Base-by-base conservation (phyloP, 129 eudicot species). In the Smallanthus sonchifolius region DNA sequence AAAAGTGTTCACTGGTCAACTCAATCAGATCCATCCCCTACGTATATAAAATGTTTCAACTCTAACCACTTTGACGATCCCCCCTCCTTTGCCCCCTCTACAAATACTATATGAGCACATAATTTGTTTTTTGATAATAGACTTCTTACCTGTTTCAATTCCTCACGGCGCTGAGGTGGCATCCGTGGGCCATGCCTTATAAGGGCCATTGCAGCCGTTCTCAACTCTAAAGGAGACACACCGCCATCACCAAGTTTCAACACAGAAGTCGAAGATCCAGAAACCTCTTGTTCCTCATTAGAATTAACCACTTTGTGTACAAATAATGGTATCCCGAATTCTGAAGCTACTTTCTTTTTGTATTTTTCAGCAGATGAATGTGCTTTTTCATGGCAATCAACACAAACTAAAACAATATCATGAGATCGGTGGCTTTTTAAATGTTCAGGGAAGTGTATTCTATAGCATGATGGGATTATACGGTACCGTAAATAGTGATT, bases 341-440 rank as follows among this genome's bases (percentile, higher is more conserved):
- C 97, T 30, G 73, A 75, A 55, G 99, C 96, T 63, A 94, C 75
- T 52, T 83, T 75, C 68, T 79, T 86, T 79, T 94, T 94, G 75
- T 91, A 85, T 74, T 82, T 94, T 51, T 94, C 99, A n/a, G 99
- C 97, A 35, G 93, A 90, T 59, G 91, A 85, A 82, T 94, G 99
- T 40, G 99, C 99, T 83, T 85, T 81, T 84, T 94, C 99, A 82
- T 94, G 99, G 80, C 97, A 94, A 73, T 94, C 99, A 45, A 94
- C 99, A 61, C 99, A 94, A 72, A 94, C 91, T 56, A 91, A 79
- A 82, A 94, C 99, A 76, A 94, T 94, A 75, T 94, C 99, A 84
- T 94, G 99, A 80, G 99, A 94, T 11, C 99, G 94, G 69, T 94
- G 99, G 52, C 99, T 94, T 83, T 94, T 94, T 72, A 94, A 79